A percentile compares a stretch with the other conserved stretches of the same genome.
phyloP scores from a whole-genome alignment of 140 eudicot species.

The Senecio squalidus region DNA sequence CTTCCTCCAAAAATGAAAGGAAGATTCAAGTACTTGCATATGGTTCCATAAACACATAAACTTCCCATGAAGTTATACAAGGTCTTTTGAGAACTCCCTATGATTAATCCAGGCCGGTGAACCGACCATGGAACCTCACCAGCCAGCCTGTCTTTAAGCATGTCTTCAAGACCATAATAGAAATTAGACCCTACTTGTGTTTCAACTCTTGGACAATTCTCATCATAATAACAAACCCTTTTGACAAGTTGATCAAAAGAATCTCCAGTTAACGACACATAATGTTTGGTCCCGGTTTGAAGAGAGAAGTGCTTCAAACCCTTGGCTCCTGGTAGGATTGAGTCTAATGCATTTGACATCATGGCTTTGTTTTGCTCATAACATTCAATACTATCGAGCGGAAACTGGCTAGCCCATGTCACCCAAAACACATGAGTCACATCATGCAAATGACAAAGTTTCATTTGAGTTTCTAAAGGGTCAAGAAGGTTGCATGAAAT shows the following conservation, averaged over 20 bases:
- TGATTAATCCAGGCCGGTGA: constrained; percentile 79
- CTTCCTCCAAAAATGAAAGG: constrained; percentile 87
- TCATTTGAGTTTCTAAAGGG: constrained; percentile 38
- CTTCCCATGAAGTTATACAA: constrained; percentile 79
- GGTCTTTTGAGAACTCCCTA: constrained; percentile 60
- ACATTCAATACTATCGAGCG: constrained; percentile 70
- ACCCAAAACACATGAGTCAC: constrained; percentile 88
- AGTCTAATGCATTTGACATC: constrained; percentile 73
- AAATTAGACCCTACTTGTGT: constrained; percentile 43
- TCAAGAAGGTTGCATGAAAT: constrained; percentile 72
- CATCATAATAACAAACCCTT: constrained; percentile 36
- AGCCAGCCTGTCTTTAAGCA: constrained; percentile 56
- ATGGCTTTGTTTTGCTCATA: constrained; percentile 65
- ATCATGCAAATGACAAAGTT: constrained; percentile 47
- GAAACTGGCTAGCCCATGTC: constrained; percentile 86
- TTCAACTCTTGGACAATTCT: constrained; percentile 56
- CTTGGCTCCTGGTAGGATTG: constrained; percentile 51
- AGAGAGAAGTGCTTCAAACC: constrained; percentile 65
- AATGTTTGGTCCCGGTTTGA: constrained; percentile 86
- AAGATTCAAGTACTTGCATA: constrained; percentile 62
- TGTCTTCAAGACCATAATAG: constrained; percentile 77
- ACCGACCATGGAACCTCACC: constrained; percentile 68
- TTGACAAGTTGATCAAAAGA: constrained; percentile 22
- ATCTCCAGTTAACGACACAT: constrained; percentile 43
- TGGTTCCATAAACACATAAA: constrained; percentile 61